phyloP scores from a whole-genome alignment of 192 early-diverging fungal genomes.

The Spinellus fusiger region DNA sequence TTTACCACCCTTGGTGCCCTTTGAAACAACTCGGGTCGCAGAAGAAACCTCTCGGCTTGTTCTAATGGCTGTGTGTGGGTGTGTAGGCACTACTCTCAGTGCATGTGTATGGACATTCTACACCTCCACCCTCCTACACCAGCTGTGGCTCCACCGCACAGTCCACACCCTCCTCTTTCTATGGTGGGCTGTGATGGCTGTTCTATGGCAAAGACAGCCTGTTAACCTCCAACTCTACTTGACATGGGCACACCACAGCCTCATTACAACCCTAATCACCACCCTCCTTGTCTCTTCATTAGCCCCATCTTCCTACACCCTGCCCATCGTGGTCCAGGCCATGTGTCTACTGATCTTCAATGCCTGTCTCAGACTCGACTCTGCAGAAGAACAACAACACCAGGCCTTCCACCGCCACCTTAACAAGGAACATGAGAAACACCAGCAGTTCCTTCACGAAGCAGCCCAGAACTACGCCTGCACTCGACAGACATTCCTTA shows the following conservation, averaged over 20 bases:
- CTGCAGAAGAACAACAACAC: not conserved
- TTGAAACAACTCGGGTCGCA: too few relatives aligned
- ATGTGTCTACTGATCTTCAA: too few relatives aligned
- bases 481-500: conserved; percentile 15
- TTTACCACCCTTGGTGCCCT: too few relatives aligned
- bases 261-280: not conserved
- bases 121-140: too few relatives aligned
- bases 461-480: not conserved
- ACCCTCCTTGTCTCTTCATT: not conserved
- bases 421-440: not conserved
- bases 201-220: not conserved
- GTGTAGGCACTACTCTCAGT: too few relatives aligned
- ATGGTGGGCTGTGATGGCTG: not conserved
- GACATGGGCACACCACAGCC: not conserved
- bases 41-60: too few relatives aligned
- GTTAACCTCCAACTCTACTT: not conserved
- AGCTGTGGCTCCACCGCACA: not conserved
- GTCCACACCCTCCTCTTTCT: not conserved
- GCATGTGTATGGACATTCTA: too few relatives aligned
- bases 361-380: too few relatives aligned
- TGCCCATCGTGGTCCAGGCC: too few relatives aligned
- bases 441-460: not conserved
- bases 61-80: too few relatives aligned
- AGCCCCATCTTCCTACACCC: not conserved
- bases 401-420: not conserved